These are phyloP conservation scores for Biancaea sappan DNA, from an alignment of 306 rosid genomes.

Conservation along the genomic window DNA sequence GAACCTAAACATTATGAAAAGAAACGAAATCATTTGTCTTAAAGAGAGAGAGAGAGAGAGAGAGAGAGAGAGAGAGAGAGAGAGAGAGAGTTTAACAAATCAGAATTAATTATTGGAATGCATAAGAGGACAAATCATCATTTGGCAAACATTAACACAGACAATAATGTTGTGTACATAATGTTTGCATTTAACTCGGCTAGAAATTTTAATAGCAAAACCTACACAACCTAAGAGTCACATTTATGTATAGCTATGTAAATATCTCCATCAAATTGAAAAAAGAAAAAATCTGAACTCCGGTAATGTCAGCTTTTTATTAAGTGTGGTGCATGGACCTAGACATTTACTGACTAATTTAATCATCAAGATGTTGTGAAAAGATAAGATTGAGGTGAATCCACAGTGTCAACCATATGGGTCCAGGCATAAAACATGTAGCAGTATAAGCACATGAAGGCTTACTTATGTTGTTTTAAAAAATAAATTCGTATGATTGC, in stretches of 20 bases:
- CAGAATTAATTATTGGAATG: neutral
- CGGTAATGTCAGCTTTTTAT: too few relatives aligned
- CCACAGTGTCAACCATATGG: neutral
- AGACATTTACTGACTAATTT: neutral
- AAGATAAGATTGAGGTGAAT: neutral
- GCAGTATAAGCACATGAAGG: neutral
- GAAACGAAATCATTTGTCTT: neutral
- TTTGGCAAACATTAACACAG: neutral
- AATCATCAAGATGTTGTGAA: neutral
- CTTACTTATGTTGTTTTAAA: neutral
- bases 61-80: too few relatives aligned
- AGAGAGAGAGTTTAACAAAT: too few relatives aligned
- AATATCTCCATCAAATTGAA: neutral
- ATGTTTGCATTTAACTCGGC: neutral
- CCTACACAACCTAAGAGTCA: too few relatives aligned
- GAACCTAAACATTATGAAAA: too few relatives aligned
- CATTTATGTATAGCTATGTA: too few relatives aligned
- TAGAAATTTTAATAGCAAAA: neutral
- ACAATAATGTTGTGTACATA: neutral
- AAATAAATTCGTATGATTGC: conserved; percentile 30
- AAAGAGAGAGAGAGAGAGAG: too few relatives aligned
- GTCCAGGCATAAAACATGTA: conserved; percentile 3
- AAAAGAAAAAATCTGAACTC: neutral
- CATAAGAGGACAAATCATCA: neutral
- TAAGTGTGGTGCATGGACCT: neutral